Conservation (phyloP, 1,284 basidiomycete genomes). For the Leccinum griseonigrum region DNA sequence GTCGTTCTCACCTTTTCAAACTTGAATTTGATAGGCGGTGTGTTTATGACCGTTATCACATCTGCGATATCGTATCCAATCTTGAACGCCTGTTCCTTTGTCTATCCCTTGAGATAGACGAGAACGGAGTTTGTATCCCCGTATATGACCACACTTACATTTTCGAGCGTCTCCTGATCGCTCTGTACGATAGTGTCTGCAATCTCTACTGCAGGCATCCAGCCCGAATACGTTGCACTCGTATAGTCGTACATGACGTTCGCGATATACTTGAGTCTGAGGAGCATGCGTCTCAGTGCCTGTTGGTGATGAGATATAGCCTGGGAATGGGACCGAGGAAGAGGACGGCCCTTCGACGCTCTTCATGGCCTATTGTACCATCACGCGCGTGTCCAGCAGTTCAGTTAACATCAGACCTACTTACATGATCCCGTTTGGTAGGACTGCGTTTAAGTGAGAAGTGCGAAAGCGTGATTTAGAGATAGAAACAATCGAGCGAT, state of each 20-base stretch:
- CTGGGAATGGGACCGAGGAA: too few relatives aligned
- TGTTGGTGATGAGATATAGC: constrained; percentile 30
- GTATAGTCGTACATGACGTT: constrained; percentile 98
- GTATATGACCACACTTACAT: constrained; percentile 82
- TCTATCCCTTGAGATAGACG: constrained; percentile 82
- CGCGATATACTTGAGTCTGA: constrained; percentile 82
- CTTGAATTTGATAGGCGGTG: constrained; percentile 90
- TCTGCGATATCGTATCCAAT: constrained; percentile 94
- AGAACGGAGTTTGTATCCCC: constrained; percentile 99
- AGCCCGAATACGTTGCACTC: constrained; percentile 87
- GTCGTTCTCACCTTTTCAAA: constrained; percentile 80
- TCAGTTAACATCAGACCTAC: too few relatives aligned
- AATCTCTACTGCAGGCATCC: constrained; percentile 98
- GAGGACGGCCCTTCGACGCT: constrained; percentile 42
- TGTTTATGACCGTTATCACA: constrained; percentile 82
- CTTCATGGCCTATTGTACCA: constrained; percentile 97
- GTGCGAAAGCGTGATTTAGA: too few relatives aligned
- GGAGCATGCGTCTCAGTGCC: constrained; percentile 71
- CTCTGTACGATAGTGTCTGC: constrained; percentile 98
- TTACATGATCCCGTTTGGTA: too few relatives aligned
- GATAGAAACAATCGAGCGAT: too few relatives aligned
- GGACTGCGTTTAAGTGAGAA: too few relatives aligned
- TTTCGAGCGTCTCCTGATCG: constrained; percentile 93
- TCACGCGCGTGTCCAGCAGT: constrained; percentile 80
- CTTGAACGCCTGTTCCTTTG: constrained; percentile 89